Evolutionary conservation across 1,139 yeast genomes (phyloP).

Genomic region (Kodamaea sp.): DNA sequence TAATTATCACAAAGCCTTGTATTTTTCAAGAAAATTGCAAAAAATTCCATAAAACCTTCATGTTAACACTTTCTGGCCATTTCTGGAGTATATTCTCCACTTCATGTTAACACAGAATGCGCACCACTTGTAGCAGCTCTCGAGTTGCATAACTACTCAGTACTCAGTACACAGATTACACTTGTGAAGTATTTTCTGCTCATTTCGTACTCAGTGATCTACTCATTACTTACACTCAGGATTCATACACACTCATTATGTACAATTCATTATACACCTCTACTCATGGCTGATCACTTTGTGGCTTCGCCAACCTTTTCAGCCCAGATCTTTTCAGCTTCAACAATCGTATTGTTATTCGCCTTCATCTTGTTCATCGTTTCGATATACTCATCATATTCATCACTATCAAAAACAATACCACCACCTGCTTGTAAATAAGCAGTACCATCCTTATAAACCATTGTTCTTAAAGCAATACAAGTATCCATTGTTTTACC

Average conservation of each 20-base stretch:
- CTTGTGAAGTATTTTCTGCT: no score
- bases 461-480: conserved; percentile 96
- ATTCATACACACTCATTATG: neutral
- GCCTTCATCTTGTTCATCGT: conserved; percentile 97
- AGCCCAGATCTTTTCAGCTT: conserved; percentile 82
- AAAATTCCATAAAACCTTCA: no score
- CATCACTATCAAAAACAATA: conserved; percentile 91
- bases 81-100: no score
- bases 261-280: no score
- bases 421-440: conserved; percentile 99
- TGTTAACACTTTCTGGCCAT: no score
- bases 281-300: neutral
- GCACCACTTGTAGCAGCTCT: no score
- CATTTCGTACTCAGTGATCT: neutral
- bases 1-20: no score
- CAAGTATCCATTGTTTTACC: conserved; percentile 94
- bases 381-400: conserved; percentile 90
- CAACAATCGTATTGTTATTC: conserved; percentile 80
- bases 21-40: no score
- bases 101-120: no score
- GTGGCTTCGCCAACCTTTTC: conserved; percentile 39
- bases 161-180: no score
- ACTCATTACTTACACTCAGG: neutral
- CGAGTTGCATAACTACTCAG: no score
- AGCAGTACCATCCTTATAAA: conserved; percentile 83